Evolutionary conservation across 345 rosid genomes (phyloP).

Genomic region (Salix brachista): DNA sequence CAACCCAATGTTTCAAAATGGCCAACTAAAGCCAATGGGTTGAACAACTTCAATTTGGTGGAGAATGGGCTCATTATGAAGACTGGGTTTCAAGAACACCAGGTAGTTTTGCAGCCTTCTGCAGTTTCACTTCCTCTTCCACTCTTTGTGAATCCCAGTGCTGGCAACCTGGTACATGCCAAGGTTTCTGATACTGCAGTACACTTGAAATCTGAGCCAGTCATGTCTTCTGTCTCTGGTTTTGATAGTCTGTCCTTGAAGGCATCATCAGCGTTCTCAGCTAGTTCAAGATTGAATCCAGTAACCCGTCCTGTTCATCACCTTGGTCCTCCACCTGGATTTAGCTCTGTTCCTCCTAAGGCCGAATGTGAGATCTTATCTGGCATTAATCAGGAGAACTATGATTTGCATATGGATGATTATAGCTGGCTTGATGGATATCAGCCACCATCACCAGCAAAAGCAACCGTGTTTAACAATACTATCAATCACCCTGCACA

Average conservation of each 20-base stretch:
- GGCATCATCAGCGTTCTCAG: constrained; percentile 35
- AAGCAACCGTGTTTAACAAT: constrained; percentile 36
- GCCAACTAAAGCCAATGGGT: constrained; percentile 53
- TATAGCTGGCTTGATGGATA: constrained; percentile 99
- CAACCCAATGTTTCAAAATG: constrained; percentile 46
- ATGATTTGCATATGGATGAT: constrained; percentile 55
- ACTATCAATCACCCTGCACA: constrained; percentile 33
- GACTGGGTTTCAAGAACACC: constrained; percentile 46
- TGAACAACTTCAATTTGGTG: constrained; percentile 46
- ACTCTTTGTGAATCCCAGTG: constrained; percentile 35
- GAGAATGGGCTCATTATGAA: constrained; percentile 51
- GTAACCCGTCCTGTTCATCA: constrained; percentile 70
- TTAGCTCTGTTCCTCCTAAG: constrained; percentile 59
- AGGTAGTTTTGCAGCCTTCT: constrained; percentile 31
- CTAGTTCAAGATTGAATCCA: constrained; percentile 52
- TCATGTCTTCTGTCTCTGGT: constrained; percentile 40
- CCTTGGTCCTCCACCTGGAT: constrained; percentile 96
- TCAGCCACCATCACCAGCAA: constrained; percentile 51
- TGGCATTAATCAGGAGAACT: constrained; percentile 27
- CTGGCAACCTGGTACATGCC: constrained; percentile 34
- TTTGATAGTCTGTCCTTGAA: constrained; percentile 40
- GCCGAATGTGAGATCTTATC: constrained; percentile 40
- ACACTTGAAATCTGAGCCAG: constrained; percentile 32
- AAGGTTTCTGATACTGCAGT: too few species aligned
- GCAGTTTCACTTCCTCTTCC: constrained; percentile 34